Evolutionary conservation across 768 basidiomycete species (phyloP), one percentile per base, ranked within the genome.

Genomic region (Termitomyces sp.): DNA sequence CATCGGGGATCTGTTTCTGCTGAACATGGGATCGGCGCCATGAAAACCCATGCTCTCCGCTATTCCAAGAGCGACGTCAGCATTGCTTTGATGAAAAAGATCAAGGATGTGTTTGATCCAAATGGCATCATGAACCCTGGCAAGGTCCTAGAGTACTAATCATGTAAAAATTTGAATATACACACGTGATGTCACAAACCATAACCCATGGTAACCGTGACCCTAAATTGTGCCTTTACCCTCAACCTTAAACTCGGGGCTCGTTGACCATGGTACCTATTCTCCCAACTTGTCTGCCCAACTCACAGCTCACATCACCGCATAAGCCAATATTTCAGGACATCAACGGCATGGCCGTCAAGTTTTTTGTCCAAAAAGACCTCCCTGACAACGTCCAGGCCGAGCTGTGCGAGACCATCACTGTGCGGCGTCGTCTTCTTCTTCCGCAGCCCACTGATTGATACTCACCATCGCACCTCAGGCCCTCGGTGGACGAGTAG

Each of bases 11-110:
- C 96, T 0, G 84, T 99, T 60, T 98, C 95, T 6, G 96, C 96
- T 2, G 96, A 99, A 66, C 96, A 99, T 68, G 96, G 96, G 5
- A 86, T 99, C 50, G 95, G 96, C n/a, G 80, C 87, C 0, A 93
- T 93, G 89, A 98, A 98, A 75, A 89, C 90, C 0, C 85, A 89
- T 53, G 91, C 92, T 15, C 82, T 98, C 20, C 80, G 79, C 36
- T 98, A 97, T 71, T 93, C 92, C 6, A 97, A 98, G 73, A 80
- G 74, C 56, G 74, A 78, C 7, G 80, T 83, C 22, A 91, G 88
- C 65, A 88, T 98, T 60, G 88, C 82, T 46, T 75, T 86, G 76
- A 99, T 99, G 96, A 88, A 81, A 72, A 86, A 79, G 70, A 85
- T 99, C 65, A 98, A 98, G 71, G 68, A 79, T 13, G 66, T 94